phyloP scores from a whole-genome alignment of 345 rosid genomes.

The rapeseed (Brassica napus) region DNA sequence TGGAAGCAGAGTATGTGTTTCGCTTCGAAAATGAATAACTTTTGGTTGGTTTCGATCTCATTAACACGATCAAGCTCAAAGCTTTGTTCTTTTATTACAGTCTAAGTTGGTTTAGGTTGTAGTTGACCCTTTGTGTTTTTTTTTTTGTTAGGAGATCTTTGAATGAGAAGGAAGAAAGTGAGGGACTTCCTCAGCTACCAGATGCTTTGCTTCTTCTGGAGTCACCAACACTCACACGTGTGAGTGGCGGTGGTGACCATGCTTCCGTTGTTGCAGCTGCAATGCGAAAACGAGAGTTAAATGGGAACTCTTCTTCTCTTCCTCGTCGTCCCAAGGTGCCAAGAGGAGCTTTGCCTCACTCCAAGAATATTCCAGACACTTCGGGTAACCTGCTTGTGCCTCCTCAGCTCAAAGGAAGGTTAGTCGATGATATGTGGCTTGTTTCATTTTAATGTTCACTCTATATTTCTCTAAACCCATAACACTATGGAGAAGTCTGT shows the following conservation, averaged over 20 bases:
- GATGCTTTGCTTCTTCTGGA: conserved; percentile 81
- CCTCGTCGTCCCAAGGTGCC: conserved; percentile 59
- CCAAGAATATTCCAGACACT: conserved; percentile 63
- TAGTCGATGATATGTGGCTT: conserved; percentile 1
- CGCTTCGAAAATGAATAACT: too few relatives aligned
- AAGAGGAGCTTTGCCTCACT: conserved; percentile 53
- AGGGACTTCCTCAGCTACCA: conserved; percentile 58
- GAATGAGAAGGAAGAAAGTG: conserved; percentile 29
- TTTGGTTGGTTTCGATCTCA: too few relatives aligned
- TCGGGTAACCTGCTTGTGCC: conserved; percentile 66
- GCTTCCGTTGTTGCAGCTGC: conserved; percentile 80
- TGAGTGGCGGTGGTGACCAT: conserved; percentile 47
- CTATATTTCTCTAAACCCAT: neutral
- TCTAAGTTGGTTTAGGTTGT: neutral
- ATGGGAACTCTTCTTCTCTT: conserved; percentile 42
- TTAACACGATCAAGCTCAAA: neutral
- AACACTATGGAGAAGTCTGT: neutral
- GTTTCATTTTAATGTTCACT: neutral
- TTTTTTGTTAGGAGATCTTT: conserved; percentile 38
- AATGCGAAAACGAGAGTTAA: conserved; percentile 65
- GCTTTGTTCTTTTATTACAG: neutral
- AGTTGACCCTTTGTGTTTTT: neutral
- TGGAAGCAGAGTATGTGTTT: neutral
- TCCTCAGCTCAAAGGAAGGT: conserved; percentile 92
- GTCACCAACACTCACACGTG: conserved; percentile 42